A percentile compares a stretch with the other conserved stretches of the same genome.
Conservation (phyloP, 2,329 filamentous ascomycete species). For the Penicillium occitanis region DNA sequence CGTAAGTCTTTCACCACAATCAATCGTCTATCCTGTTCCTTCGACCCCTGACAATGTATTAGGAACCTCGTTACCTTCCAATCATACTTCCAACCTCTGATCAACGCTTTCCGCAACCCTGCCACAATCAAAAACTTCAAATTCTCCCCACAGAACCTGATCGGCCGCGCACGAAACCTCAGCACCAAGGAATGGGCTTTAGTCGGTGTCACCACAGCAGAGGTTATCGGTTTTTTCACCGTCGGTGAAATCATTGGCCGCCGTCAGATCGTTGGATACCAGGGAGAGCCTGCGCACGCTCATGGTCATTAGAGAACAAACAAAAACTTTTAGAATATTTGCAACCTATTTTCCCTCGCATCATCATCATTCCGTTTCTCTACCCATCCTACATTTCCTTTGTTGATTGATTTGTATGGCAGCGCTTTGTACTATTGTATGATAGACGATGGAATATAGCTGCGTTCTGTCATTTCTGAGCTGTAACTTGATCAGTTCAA, state of each 20-base stretch:
- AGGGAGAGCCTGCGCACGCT: slow-evolving; percentile 60
- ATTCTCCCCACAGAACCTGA: slow-evolving; percentile 54
- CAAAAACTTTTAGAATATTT: slow-evolving; percentile 21
- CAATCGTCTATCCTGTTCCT: background rate
- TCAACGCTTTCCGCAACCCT: slow-evolving; percentile 71
- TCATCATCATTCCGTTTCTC: slow-evolving; percentile 26
- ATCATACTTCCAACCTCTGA: slow-evolving; percentile 74
- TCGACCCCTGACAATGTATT: slow-evolving; percentile 17
- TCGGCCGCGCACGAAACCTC: slow-evolving; percentile 66
- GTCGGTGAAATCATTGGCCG: slow-evolving; percentile 95
- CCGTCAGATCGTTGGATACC: slow-evolving; percentile 93
- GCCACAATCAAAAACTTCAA: slow-evolving; percentile 58
- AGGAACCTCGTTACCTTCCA: slow-evolving; percentile 82
- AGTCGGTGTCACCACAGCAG: slow-evolving; percentile 75
- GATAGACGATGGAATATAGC: slow-evolving; percentile 50
- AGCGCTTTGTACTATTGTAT: slow-evolving; percentile 44
- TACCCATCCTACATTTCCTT: slow-evolving; percentile 31
- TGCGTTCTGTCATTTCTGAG: slow-evolving; percentile 38
- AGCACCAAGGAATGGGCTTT: slow-evolving; percentile 68
- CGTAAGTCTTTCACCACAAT: slow-evolving; percentile 64
- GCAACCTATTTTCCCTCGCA: slow-evolving; percentile 26
- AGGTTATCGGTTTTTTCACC: slow-evolving; percentile 95
- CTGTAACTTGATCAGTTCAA: background rate
- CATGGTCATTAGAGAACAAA: slow-evolving; percentile 35
- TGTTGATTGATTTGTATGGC: slow-evolving; percentile 32